Conservation (phyloP, 371 early-diverging fungal species). For the Nosema muscidifuracis region DNA sequence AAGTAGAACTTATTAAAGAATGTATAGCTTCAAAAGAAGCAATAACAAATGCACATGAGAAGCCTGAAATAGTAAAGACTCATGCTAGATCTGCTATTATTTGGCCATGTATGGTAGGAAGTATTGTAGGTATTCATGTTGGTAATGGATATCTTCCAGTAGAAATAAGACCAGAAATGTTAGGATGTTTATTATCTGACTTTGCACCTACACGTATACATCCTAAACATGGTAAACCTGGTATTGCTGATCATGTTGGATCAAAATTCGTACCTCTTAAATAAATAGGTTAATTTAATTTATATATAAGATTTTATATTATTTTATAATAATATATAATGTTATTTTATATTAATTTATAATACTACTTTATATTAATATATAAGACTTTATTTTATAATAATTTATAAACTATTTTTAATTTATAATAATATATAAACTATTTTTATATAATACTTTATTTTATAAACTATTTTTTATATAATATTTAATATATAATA, state of each 20-base stretch:
- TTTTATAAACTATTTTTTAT: too few species aligned
- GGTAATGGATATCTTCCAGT: conserved; percentile 98
- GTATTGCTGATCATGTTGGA: conserved; percentile 93
- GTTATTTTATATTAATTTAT: too few species aligned
- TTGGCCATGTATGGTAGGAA: conserved; percentile 97
- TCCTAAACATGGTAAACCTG: conserved; percentile 96
- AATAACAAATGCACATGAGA: conserved; percentile 67
- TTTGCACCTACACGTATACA: conserved; percentile 86
- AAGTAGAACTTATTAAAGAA: conserved; percentile 81
- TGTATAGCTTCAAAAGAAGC: conserved; percentile 75
- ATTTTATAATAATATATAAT: too few species aligned
- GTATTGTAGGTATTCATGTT: conserved; percentile 92
- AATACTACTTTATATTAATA: too few species aligned
- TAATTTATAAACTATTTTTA: too few species aligned
- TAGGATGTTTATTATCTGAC: conserved; percentile 83
- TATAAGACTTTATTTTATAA: too few species aligned
- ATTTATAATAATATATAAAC: too few species aligned
- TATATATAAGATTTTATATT: too few species aligned
- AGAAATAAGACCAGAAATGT: conserved; percentile 99
- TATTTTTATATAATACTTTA: too few species aligned
- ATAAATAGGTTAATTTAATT: too few species aligned
- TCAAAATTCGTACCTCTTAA: conserved; percentile 71
- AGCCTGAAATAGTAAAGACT: conserved; percentile 94
- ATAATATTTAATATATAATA: too few species aligned
- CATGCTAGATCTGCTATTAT: conserved; percentile 97